Evolutionary conservation across 805 yeast species (phyloP).

Genomic region (Yarrowia deformans): DNA sequence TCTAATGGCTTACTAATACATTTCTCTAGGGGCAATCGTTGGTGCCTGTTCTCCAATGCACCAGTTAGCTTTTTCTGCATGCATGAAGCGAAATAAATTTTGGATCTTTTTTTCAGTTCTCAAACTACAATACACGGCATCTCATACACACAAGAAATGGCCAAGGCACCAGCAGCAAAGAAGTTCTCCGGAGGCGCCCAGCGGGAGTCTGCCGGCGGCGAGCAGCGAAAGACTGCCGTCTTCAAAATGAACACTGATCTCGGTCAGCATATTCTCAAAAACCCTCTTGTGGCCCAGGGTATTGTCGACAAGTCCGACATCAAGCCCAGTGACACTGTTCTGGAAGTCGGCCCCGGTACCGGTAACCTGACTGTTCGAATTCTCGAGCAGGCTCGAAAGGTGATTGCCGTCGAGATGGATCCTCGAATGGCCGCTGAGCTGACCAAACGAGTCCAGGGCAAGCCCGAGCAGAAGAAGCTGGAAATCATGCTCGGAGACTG

Average conservation of each 20-base stretch:
- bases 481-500: constrained; percentile 95
- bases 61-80: constrained; percentile 15
- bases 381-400: constrained; percentile 88
- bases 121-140: background rate
- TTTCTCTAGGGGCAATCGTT: background rate
- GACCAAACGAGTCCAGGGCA: constrained; percentile 96
- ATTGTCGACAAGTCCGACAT: constrained; percentile 96
- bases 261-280: constrained; percentile 96
- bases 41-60: background rate
- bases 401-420: constrained; percentile 97
- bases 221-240: constrained; percentile 55
- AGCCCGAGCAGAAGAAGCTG: constrained; percentile 88
- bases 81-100: constrained; percentile 35
- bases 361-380: constrained; percentile 96
- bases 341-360: constrained; percentile 99
- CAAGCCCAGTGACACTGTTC: constrained; percentile 87
- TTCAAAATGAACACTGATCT: constrained; percentile 96
- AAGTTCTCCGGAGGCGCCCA: constrained; percentile 39
- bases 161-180: constrained; percentile 39
- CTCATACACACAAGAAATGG: background rate
- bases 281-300: constrained; percentile 96
- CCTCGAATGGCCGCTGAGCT: constrained; percentile 99
- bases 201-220: constrained; percentile 39
- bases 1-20: background rate
- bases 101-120: constrained; percentile 28